phyloP scores from a whole-genome alignment of 495 filamentous ascomycete species.

The Penicillium ochrochloron region DNA sequence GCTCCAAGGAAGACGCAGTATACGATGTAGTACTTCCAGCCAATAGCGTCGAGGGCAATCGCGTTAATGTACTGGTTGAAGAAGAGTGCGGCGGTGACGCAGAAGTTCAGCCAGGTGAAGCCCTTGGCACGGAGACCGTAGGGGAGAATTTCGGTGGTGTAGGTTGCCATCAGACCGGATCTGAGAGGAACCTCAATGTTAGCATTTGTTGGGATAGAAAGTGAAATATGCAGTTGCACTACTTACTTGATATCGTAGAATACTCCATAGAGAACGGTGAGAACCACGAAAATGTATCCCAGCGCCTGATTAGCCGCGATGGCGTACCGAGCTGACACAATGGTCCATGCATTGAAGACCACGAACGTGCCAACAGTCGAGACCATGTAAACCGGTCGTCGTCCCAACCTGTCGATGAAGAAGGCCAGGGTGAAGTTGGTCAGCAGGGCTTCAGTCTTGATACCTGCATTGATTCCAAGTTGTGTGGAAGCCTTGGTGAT shows the following conservation, averaged over 20 bases:
- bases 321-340: constrained; percentile 40
- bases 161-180: constrained; percentile 18
- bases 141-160: constrained; percentile 31
- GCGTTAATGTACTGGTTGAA: constrained; percentile 39
- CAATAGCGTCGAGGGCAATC: constrained; percentile 37
- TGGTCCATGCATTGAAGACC: constrained; percentile 59
- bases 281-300: constrained; percentile 61
- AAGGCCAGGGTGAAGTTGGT: constrained; percentile 65
- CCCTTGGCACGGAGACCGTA: constrained; percentile 36
- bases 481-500: constrained; percentile 51
- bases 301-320: not conserved
- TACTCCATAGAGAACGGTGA: constrained; percentile 23
- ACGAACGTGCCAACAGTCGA: constrained; percentile 60
- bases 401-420: constrained; percentile 65
- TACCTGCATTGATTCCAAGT: constrained; percentile 63
- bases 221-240: too few relatives aligned
- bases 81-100: constrained; percentile 14
- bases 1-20: constrained; percentile 38
- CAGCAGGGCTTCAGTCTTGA: constrained; percentile 64
- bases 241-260: constrained; percentile 11
- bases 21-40: constrained; percentile 48
- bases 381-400: constrained; percentile 61
- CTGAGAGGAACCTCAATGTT: not conserved
- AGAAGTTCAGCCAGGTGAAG: constrained; percentile 23
- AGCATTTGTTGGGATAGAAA: not conserved